Percentiles rank a stretch among this genome's conserved stretches.
Conservation (phyloP, 495 filamentous ascomycete species). For the Polyplosphaeria fusca region DNA sequence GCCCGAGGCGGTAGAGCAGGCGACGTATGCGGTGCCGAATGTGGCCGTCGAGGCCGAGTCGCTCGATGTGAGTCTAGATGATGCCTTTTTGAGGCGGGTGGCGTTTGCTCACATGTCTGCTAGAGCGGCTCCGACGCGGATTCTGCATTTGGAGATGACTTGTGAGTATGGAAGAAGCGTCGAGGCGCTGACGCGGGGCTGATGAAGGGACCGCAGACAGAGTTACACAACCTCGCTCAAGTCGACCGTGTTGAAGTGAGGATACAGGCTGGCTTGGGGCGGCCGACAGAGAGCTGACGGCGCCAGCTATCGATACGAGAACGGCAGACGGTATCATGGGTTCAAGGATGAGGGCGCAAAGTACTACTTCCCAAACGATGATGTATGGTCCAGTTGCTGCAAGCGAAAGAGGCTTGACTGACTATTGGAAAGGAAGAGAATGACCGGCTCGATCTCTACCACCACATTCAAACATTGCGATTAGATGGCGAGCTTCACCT, state of each 20-base stretch:
- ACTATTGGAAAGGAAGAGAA: slow-evolving; percentile 18
- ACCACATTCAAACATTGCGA: slow-evolving; percentile 23
- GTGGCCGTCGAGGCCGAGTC: background rate
- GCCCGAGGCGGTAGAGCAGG: no score
- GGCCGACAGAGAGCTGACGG: background rate
- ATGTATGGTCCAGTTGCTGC: background rate
- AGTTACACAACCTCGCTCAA: slow-evolving; percentile 46
- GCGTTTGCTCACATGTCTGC: background rate
- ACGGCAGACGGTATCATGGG: slow-evolving; percentile 33
- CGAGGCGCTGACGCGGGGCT: background rate
- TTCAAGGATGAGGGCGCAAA: slow-evolving; percentile 16
- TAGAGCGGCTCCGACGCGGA: slow-evolving; percentile 35
- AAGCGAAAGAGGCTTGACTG: background rate
- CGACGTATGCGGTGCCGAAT: no score
- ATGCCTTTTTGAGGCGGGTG: background rate
- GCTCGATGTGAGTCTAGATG: background rate
- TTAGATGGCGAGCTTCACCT: slow-evolving; percentile 20
- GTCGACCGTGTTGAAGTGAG: slow-evolving; percentile 43
- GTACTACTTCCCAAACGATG: slow-evolving; percentile 36
- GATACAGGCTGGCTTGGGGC: slow-evolving; percentile 14
- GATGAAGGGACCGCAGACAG: slow-evolving; percentile 3
- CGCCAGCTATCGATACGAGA: slow-evolving; percentile 26
- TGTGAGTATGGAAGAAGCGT: slow-evolving; percentile 27
- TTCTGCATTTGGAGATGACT: slow-evolving; percentile 41
- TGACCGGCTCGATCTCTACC: slow-evolving; percentile 51